A percentile compares a stretch with the other conserved stretches of the same genome.
Conservation (phyloP, 2,329 filamentous ascomycete genomes). For the Beauveria australis region DNA sequence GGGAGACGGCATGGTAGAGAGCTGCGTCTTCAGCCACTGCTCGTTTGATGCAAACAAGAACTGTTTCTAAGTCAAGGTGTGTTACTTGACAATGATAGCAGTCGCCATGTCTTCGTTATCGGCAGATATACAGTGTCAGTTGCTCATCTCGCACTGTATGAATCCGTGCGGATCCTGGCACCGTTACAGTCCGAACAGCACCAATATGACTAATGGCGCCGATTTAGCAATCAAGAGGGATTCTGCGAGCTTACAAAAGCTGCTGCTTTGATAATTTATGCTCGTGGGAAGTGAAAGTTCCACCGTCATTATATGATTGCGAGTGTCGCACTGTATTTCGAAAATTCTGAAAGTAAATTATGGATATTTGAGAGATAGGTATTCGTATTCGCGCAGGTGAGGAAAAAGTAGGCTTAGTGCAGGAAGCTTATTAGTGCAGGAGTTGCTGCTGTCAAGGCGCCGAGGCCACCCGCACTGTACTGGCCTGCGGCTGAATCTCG, state of each 20-base stretch:
- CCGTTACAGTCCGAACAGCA: not conserved
- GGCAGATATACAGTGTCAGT: not conserved
- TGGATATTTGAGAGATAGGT: too few species aligned
- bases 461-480: slow-evolving; percentile 5
- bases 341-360: too few species aligned
- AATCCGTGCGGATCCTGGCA: not conserved
- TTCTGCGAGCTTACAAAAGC: not conserved
- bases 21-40: not conserved
- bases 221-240: not conserved
- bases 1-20: slow-evolving; percentile 39
- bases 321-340: too few species aligned
- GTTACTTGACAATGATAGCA: not conserved
- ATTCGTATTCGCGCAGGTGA: too few species aligned
- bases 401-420: too few species aligned
- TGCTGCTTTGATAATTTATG: too few species aligned
- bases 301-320: too few species aligned
- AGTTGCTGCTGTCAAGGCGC: not conserved
- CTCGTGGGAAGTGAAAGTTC: too few species aligned
- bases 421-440: too few species aligned
- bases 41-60: not conserved
- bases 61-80: not conserved
- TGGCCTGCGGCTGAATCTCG: slow-evolving; percentile 8
- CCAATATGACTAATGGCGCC: slow-evolving; percentile 1
- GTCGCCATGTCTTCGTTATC: not conserved
- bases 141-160: not conserved